A percentile compares a stretch with the other conserved stretches of the same genome.
phyloP scores from a whole-genome alignment of 768 basidiomycete species.

The Kondoa malvinella region DNA sequence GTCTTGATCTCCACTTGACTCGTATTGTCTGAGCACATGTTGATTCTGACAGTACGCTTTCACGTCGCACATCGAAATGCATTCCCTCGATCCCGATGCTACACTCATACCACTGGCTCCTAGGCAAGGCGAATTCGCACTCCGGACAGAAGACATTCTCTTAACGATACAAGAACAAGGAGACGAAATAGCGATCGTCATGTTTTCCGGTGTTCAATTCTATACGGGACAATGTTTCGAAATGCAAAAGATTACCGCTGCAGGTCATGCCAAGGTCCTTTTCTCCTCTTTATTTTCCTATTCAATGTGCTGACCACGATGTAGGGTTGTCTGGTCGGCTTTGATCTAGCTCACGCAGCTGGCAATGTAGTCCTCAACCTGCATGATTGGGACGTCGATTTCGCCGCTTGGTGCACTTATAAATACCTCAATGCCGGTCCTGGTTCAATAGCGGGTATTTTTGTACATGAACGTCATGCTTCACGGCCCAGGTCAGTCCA shows the following conservation, averaged over 20 bases:
- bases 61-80: slow-evolving; percentile 68
- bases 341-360: slow-evolving; percentile 88
- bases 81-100: slow-evolving; percentile 55
- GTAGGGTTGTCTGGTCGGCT: slow-evolving; percentile 83
- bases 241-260: slow-evolving; percentile 63
- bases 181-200: slow-evolving; percentile 61
- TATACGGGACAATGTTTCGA: slow-evolving; percentile 94
- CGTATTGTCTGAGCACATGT: slow-evolving; percentile 3
- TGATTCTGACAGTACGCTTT: slow-evolving; percentile 64
- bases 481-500: background rate
- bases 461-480: slow-evolving; percentile 45
- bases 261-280: slow-evolving; percentile 60
- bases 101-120: slow-evolving; percentile 65
- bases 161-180: slow-evolving; percentile 55
- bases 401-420: slow-evolving; percentile 98
- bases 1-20: slow-evolving; percentile 22
- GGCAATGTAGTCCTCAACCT: slow-evolving; percentile 80
- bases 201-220: slow-evolving; percentile 88
- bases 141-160: slow-evolving; percentile 80
- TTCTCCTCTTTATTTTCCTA: background rate
- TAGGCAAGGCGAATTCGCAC: slow-evolving; percentile 61
- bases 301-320: slow-evolving; percentile 6
- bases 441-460: slow-evolving; percentile 90
- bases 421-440: slow-evolving; percentile 92
- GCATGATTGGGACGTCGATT: slow-evolving; percentile 89